A percentile compares a stretch with the other conserved stretches of the same genome.
Conservation (phyloP, 2,329 filamentous ascomycete species). For the Geosmithia flava region DNA sequence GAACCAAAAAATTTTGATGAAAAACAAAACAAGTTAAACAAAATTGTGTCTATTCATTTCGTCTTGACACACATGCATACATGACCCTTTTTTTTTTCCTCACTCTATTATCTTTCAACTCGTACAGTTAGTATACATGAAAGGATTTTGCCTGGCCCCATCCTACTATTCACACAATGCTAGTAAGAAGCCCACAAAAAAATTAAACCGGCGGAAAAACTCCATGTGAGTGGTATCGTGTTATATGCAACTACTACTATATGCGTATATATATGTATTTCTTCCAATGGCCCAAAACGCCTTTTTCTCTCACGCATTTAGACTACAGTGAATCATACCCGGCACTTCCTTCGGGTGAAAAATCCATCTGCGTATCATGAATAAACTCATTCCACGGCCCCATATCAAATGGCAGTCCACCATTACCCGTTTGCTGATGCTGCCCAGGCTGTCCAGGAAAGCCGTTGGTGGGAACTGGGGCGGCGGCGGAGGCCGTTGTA, state of each 20-base stretch:
- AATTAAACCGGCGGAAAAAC: no score
- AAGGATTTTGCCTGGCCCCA: neutral
- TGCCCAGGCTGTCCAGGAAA: neutral
- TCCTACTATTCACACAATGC: neutral
- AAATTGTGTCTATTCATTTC: no score
- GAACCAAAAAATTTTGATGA: slow-evolving; percentile 20
- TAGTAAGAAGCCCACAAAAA: neutral
- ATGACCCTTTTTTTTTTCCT: neutral
- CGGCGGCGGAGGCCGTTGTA: no score
- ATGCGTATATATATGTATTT: no score
- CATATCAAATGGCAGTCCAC: slow-evolving; percentile 12
- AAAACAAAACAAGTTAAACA: neutral
- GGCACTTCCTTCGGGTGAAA: slow-evolving; percentile 11
- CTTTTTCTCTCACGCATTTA: neutral
- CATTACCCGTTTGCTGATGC: slow-evolving; percentile 7
- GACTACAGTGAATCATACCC: slow-evolving; percentile 4
- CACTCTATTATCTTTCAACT: neutral
- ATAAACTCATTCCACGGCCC: slow-evolving; percentile 32
- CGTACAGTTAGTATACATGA: neutral
- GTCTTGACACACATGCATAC: neutral
- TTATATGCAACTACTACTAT: neutral
- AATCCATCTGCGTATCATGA: slow-evolving; percentile 22
- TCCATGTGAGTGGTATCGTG: neutral
- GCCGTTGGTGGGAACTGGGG: no score
- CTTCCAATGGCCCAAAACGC: neutral